Base-by-base conservation (phyloP, 371 early-diverging fungal genomes). In the Haplosporangium sp. region DNA sequence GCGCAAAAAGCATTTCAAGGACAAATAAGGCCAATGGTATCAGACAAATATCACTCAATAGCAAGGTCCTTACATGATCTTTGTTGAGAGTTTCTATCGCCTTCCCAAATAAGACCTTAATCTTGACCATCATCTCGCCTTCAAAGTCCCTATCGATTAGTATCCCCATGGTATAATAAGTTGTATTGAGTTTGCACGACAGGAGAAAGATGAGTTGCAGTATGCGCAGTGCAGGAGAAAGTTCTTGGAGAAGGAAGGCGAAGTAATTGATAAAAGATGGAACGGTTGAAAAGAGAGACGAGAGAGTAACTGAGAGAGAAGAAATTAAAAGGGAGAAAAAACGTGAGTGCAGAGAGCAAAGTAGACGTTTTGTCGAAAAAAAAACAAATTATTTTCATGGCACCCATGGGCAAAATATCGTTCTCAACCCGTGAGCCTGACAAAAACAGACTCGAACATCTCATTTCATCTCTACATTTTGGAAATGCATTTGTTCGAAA, bases 71-170 rank as follows among this genome's bases (percentile, higher is more conserved):
- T 69, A 69, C 69, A 55, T 69, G 27, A 19, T 69, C 70, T 63
- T 69, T 69, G 45, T 69, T 69, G 57, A 69, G 55, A 19, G 63
- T 40, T 13, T 69, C 70, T n/a, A 62, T 34, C 17, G 63, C 63
- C 40, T 69, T 63, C 38, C 60, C 70, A 15, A 69, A 63, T n/a
- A 69, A 45, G 38, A 45, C 63, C 15, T 63, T 69, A 58, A 69
- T 55, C 63, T 69, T 69, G 70, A 47, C 37, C 34, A 62, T 63
- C 40, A 69, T 34, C 48, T 69, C 70, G 27, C 45, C 70, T 6
- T 69, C 62, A 19, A 69, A 34, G 39, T 69, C 63, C 27, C 70
- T 44, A 19, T 55, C 44, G 13, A 57, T 48, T 35, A 63, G 70
- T 19, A 38, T 50, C 17, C 70, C 70, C 70, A 69, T 69, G 7